phyloP scores from a whole-genome alignment of 495 filamentous ascomycete species.

The Podospora pseudoanserina region DNA sequence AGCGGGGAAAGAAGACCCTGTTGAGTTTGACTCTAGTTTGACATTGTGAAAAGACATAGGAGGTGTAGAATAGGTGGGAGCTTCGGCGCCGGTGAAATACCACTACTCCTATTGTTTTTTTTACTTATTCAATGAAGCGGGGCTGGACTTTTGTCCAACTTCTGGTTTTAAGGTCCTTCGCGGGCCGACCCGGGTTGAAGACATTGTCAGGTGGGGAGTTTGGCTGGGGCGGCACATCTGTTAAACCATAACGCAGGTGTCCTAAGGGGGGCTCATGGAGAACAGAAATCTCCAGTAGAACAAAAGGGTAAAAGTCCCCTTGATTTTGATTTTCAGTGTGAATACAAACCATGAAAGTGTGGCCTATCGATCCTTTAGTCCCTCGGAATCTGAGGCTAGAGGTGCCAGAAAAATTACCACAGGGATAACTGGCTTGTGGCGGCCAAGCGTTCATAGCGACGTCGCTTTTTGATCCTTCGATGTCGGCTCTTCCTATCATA shows the following conservation, averaged over 20 bases:
- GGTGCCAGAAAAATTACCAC: conserved; percentile 74
- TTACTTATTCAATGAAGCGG: conserved; percentile 74
- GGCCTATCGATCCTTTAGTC: conserved; percentile 75
- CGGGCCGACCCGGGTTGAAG: conserved; percentile 65
- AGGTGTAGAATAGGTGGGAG: conserved; percentile 72
- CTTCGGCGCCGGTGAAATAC: conserved; percentile 65
- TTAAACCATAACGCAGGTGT: conserved; percentile 67
- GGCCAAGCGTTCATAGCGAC: conserved; percentile 42
- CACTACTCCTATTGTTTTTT: conserved; percentile 65
- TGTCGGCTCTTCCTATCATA: conserved; percentile 55
- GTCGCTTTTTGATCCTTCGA: conserved; percentile 49
- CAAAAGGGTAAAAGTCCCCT: conserved; percentile 76
- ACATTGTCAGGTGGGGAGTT: conserved; percentile 71
- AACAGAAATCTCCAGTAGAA: conserved; percentile 76
- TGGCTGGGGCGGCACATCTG: conserved; percentile 66
- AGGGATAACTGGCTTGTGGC: conserved; percentile 64
- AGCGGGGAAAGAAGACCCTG: conserved; percentile 6
- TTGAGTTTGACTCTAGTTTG: conserved; percentile 70
- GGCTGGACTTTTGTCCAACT: conserved; percentile 64
- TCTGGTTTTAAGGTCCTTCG: conserved; percentile 66
- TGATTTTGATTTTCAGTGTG: conserved; percentile 78
- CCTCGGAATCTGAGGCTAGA: conserved; percentile 73
- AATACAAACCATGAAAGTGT: conserved; percentile 75
- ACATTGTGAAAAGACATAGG: conserved; percentile 75
- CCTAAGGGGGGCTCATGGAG: conserved; percentile 66